phyloP scores from a whole-genome alignment of 208 protist species.

The Strigomonas culicis region DNA sequence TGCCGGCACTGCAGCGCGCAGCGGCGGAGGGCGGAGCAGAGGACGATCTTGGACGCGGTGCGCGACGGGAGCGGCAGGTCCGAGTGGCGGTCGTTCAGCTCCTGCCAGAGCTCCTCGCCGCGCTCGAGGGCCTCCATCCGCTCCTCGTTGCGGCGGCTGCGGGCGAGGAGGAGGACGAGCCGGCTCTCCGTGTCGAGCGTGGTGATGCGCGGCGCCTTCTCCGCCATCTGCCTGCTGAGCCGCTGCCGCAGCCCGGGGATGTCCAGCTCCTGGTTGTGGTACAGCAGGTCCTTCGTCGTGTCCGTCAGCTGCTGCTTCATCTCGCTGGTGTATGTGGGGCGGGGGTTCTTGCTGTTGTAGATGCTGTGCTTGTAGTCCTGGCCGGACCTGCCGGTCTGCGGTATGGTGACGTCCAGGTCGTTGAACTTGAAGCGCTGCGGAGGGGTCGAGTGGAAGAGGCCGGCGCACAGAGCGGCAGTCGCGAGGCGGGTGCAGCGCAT shows the following conservation, averaged over 20 bases:
- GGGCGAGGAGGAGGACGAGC: conserved; percentile 57
- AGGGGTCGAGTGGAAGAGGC: neutral
- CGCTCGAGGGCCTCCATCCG: conserved; percentile 59
- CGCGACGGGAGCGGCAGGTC: conserved; percentile 46
- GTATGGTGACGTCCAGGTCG: neutral
- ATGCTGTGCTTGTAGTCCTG: neutral
- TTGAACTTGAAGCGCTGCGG: neutral
- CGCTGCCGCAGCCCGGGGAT: conserved; percentile 25
- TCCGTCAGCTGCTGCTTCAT: neutral
- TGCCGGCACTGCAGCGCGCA: conserved; percentile 55
- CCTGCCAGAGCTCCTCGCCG: conserved; percentile 63
- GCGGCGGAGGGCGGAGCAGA: conserved; percentile 71
- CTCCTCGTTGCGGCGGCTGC: conserved; percentile 45
- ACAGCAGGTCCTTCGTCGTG: neutral
- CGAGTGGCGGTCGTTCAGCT: conserved; percentile 38
- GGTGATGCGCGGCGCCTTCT: conserved; percentile 18
- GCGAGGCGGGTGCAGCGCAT: neutral
- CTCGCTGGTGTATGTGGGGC: neutral
- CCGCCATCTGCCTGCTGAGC: conserved; percentile 19
- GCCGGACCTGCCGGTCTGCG: neutral
- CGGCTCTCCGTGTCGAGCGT: conserved; percentile 62
- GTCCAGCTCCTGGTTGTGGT: conserved; percentile 13
- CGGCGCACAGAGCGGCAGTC: neutral
- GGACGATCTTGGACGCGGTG: conserved; percentile 55
- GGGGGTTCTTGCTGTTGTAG: neutral